phyloP scores from a whole-genome alignment of 2,329 filamentous ascomycete genomes.

The Penicillium sp. region DNA sequence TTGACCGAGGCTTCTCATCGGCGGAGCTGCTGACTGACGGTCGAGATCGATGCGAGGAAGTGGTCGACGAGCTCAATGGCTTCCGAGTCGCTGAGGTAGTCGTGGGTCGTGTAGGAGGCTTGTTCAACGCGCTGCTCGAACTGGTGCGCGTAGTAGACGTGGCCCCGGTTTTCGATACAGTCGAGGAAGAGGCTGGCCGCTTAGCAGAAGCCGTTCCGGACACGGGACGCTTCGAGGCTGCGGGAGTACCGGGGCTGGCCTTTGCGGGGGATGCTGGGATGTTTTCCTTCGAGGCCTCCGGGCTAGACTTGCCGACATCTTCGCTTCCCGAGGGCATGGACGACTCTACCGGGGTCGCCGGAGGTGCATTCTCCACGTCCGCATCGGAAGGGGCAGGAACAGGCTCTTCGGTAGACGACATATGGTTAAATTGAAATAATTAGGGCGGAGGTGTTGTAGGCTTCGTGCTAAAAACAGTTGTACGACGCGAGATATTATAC shows the following conservation, averaged over 20 bases:
- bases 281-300: slow-evolving; percentile 38
- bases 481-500: background rate
- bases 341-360: slow-evolving; percentile 37
- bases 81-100: slow-evolving; percentile 35
- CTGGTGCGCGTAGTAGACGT: slow-evolving; percentile 29
- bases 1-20: slow-evolving; percentile 42
- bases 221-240: slow-evolving; percentile 34
- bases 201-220: slow-evolving; percentile 37
- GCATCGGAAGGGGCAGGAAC: slow-evolving; percentile 28
- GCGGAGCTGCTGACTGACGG: slow-evolving; percentile 46
- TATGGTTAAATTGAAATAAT: slow-evolving; percentile 14
- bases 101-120: slow-evolving; percentile 45
- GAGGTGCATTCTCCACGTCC: slow-evolving; percentile 31
- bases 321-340: slow-evolving; percentile 35
- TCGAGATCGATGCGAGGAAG: slow-evolving; percentile 41
- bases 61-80: slow-evolving; percentile 36
- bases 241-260: slow-evolving; percentile 26
- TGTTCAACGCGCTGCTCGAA: slow-evolving; percentile 42
- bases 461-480: background rate
- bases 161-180: slow-evolving; percentile 30
- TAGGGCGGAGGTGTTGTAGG: background rate
- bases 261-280: slow-evolving; percentile 34
- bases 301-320: slow-evolving; percentile 34
- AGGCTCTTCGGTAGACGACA: slow-evolving; percentile 38
- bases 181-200: slow-evolving; percentile 37